These are phyloP conservation scores for Pestalotiopsis sp. DNA, from an alignment of 2,329 filamentous ascomycete species.

Conservation along the genomic window DNA sequence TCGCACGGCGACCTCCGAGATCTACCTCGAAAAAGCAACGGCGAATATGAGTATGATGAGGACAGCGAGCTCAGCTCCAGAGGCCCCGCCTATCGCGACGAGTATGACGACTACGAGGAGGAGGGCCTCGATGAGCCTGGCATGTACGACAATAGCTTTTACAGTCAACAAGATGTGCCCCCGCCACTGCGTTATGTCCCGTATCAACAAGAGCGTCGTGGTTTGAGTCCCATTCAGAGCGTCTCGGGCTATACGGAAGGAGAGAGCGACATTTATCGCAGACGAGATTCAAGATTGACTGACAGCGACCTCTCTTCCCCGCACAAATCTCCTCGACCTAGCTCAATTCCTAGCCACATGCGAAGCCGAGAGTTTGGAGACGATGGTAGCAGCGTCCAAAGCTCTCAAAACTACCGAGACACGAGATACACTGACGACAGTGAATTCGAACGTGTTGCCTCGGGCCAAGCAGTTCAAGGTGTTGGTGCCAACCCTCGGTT, in stretches of 20 bases:
- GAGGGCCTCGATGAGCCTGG: slow-evolving; percentile 34
- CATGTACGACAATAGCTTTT: slow-evolving; percentile 47
- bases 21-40: slow-evolving; percentile 48
- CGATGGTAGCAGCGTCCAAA: slow-evolving; percentile 57
- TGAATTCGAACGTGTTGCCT: slow-evolving; percentile 58
- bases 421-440: slow-evolving; percentile 53
- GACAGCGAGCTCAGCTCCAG: slow-evolving; percentile 46
- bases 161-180: slow-evolving; percentile 62
- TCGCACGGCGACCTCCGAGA: slow-evolving; percentile 60
- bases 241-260: slow-evolving; percentile 83
- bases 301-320: slow-evolving; percentile 61
- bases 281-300: slow-evolving; percentile 57
- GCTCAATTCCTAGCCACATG: slow-evolving; percentile 56
- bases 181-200: slow-evolving; percentile 66
- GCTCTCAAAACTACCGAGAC: slow-evolving; percentile 54
- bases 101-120: slow-evolving; percentile 44
- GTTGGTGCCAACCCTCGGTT: slow-evolving; percentile 75
- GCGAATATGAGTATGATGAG: slow-evolving; percentile 48
- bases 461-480: slow-evolving; percentile 70
- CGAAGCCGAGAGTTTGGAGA: slow-evolving; percentile 54
- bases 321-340: slow-evolving; percentile 54
- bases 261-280: slow-evolving; percentile 57
- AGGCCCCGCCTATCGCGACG: slow-evolving; percentile 32
- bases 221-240: slow-evolving; percentile 86
- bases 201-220: slow-evolving; percentile 68